phyloP scores from a whole-genome alignment of 176 grass and related monocot genomes.

The Carex kokanica region DNA sequence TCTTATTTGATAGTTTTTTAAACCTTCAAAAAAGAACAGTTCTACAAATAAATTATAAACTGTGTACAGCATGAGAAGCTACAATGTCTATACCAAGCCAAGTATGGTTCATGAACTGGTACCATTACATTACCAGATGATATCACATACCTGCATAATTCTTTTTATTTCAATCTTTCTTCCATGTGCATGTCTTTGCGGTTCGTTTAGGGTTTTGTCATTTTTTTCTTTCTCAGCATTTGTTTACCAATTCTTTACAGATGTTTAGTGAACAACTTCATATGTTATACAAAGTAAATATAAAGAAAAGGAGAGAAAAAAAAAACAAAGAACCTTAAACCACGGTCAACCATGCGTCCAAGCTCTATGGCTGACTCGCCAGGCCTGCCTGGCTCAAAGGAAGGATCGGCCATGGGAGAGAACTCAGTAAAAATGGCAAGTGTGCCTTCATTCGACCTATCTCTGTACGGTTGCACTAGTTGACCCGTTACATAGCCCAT shows the following conservation, averaged over 20 bases:
- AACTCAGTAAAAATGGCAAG: conserved; percentile 91
- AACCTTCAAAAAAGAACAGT: too few species aligned
- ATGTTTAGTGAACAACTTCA: neutral
- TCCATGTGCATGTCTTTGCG: too few species aligned
- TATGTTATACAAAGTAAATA: neutral
- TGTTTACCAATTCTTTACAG: too few species aligned
- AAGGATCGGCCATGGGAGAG: conserved; percentile 94
- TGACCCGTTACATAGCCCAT: conserved; percentile 82
- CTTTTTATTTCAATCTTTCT: too few species aligned
- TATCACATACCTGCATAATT: neutral
- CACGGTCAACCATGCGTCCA: conserved; percentile 77
- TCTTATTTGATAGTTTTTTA: conserved; percentile 24
- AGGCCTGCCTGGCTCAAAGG: conserved; percentile 71
- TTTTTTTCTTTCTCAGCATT: too few species aligned
- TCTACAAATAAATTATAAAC: neutral
- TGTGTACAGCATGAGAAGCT: neutral
- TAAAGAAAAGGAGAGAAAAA: neutral
- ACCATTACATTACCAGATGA: neutral
- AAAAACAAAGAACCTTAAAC: conserved; percentile 52
- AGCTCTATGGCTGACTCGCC: conserved; percentile 86
- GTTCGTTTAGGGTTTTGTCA: too few species aligned
- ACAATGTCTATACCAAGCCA: neutral
- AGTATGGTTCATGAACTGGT: neutral
- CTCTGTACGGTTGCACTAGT: conserved; percentile 77
- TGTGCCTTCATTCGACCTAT: conserved; percentile 83